Evolutionary conservation across 352 stramenopile genomes (phyloP), one percentile per base, ranked within the genome.

Genomic region (Phytophthora pinifolia): DNA sequence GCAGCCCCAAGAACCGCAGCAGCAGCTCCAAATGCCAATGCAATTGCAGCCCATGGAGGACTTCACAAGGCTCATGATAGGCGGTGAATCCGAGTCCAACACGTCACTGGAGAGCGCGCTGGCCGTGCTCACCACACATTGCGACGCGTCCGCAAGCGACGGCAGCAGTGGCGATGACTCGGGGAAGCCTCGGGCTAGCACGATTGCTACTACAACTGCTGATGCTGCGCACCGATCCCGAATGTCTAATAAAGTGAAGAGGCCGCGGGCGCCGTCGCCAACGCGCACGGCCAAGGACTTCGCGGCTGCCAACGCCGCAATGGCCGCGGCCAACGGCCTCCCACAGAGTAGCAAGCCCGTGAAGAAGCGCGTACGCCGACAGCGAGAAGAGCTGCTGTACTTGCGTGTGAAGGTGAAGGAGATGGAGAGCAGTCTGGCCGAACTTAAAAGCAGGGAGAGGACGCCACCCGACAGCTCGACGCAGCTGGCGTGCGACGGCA

Each of bases 381-480:
- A 79, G 49, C 56, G 57, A 50, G 67, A 79, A 31, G 70, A 79
- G 36, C 36, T 79, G 36, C 37, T 75, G 47, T 79, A 76, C 34
- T 57, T 79, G 10, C 70, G 67, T 6, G 49, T 66, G 18, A 79
- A 79, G 50, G 70, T 76, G 27, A 43, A 74, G 46, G 70, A 76
- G 41, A 66, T 79, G 46, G 67, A 79, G 36, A 64, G 51, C 25
- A 73, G 42, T 29, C 54, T 75, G n/a, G 54, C 56, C 1, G 18
- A 69, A 25, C 33, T 72, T 1, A 67, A 59, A 36, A 56, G 4
- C 20, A 59, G 58, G 20, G 58, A 65, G 33, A 9, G 34, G 20
- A 42, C 49, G 10, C 36, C 50, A 2, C 49, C 17, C 13, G 20
- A 30, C 7, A 50, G 17, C 32, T 55, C 43, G 2, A 46, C 31